Evolutionary conservation across 257 asterid species (phyloP), one percentile per base, ranked within the genome.

Genomic region (Avicennia marina): DNA sequence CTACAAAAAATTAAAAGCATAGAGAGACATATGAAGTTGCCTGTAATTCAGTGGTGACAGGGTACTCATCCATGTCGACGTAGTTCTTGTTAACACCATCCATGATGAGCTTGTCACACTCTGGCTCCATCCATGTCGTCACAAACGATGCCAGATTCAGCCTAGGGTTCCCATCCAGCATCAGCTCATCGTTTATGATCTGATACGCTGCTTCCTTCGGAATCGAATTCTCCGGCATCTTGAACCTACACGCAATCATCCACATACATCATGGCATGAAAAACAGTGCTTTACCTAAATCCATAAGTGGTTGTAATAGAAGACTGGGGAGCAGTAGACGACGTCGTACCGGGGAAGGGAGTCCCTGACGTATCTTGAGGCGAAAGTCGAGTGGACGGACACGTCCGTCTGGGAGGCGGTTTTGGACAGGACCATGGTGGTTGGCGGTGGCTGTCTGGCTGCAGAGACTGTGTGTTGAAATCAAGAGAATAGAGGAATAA

Each of bases 81-180:
- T 90, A 90, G 49, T 90, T 86, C 32, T 90, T 90, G 66, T 87
- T 90, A 63, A 90, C 70, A 33, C 90, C 26, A 18, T 60, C 82
- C 96, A 90, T 90, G 2, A 87, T 82, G 0, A 90, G 82, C 74
- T 90, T 87, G 19, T 90, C 94, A 40, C 98, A 90, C 67, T 90
- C 98, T 0, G 97, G 97, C 60, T 90, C 97, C 97, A 90, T 86
- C 96, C 96, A 90, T 1, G 97, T 90, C 1, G 98, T 90, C 16
- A 90, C 98, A 26, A 90, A 90, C 0, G 98, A 90, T 0, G 98
- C 98, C 51, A 90, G 61, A 21, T 90, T 90, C 70, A 90, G 48
- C 89, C 98, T 66, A 1, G 98, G 98, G 22, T 90, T 90, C n/a
- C 98, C 96, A 19, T 90, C 98, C 57, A 90, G 58, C 98, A 90